These are phyloP conservation scores for Protea cynaroides DNA, from an alignment of 164 flowering plant genomes.

Conservation along the genomic window DNA sequence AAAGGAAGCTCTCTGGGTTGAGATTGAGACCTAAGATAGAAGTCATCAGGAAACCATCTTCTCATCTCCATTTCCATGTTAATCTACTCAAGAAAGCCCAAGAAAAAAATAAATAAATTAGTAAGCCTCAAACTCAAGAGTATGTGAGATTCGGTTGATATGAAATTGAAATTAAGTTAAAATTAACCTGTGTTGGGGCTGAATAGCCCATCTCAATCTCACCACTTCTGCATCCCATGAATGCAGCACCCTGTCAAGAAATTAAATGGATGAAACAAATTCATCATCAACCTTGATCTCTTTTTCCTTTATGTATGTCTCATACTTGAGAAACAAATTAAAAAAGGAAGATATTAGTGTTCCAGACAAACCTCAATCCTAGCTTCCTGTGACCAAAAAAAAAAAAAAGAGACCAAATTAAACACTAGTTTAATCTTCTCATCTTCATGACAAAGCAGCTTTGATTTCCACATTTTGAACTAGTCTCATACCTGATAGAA, in stretches of 20 bases:
- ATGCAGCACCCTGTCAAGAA: slow-evolving; percentile 40
- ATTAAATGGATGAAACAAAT: neutral
- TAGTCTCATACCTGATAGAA: slow-evolving; percentile 64
- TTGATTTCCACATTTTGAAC: neutral
- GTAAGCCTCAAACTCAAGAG: neutral
- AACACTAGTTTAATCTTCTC: neutral
- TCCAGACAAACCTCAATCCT: slow-evolving; percentile 56
- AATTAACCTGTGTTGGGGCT: slow-evolving; percentile 26
- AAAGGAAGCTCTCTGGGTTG: slow-evolving; percentile 16
- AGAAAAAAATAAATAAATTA: neutral
- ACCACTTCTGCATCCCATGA: slow-evolving; percentile 65
- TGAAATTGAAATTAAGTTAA: too few relatives aligned
- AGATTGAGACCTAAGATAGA: slow-evolving; percentile 9
- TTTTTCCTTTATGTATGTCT: neutral
- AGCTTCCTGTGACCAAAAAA: slow-evolving; percentile 50
- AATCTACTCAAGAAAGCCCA: slow-evolving; percentile 14
- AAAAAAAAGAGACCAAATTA: too few relatives aligned
- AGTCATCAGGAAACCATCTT: slow-evolving; percentile 32
- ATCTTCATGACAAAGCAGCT: slow-evolving; percentile 1
- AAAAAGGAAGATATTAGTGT: neutral
- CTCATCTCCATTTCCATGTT: slow-evolving; percentile 45
- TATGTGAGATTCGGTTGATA: too few relatives aligned
- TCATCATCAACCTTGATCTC: neutral
- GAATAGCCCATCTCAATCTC: slow-evolving; percentile 77
- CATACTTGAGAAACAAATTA: neutral